Evolutionary conservation across 208 protist species (phyloP).

Genomic region (Crithidia brevicula): DNA sequence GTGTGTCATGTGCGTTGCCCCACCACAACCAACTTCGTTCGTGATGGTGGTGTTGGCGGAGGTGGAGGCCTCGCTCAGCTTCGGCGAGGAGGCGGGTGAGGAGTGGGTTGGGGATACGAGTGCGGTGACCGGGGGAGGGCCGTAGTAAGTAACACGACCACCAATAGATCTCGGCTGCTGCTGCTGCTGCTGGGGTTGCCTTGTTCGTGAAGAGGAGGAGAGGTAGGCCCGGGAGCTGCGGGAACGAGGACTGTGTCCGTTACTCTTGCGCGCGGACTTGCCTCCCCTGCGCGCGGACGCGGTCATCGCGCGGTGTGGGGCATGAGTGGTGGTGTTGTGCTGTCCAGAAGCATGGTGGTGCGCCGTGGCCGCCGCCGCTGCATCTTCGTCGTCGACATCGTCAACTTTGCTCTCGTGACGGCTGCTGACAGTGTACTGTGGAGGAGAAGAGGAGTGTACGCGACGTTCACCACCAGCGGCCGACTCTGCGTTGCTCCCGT

Average conservation of each 20-base stretch:
- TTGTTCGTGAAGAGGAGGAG: background rate
- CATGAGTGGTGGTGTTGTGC: too few species aligned
- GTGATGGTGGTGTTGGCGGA: background rate
- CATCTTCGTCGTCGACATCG: background rate
- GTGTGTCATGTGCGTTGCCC: too few species aligned
- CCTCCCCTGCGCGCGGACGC: background rate
- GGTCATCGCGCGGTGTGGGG: background rate
- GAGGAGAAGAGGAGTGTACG: background rate
- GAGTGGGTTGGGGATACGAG: constrained; percentile 1
- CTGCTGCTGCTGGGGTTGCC: background rate
- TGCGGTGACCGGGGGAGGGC: constrained; percentile 6
- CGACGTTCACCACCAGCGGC: background rate
- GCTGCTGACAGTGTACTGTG: too few species aligned
- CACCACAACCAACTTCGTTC: background rate
- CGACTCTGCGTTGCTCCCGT: background rate
- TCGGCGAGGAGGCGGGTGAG: background rate
- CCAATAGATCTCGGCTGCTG: background rate
- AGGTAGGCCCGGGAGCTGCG: background rate
- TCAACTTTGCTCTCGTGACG: too few species aligned
- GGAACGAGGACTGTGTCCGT: background rate
- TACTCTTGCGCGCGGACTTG: background rate
- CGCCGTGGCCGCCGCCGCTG: background rate
- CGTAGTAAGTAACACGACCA: constrained; percentile 1
- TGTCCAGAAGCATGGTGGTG: too few species aligned
- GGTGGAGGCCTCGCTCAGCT: background rate